Conservation (phyloP, 2,329 filamentous ascomycete species). For the Scleromitrula shiraiana region DNA sequence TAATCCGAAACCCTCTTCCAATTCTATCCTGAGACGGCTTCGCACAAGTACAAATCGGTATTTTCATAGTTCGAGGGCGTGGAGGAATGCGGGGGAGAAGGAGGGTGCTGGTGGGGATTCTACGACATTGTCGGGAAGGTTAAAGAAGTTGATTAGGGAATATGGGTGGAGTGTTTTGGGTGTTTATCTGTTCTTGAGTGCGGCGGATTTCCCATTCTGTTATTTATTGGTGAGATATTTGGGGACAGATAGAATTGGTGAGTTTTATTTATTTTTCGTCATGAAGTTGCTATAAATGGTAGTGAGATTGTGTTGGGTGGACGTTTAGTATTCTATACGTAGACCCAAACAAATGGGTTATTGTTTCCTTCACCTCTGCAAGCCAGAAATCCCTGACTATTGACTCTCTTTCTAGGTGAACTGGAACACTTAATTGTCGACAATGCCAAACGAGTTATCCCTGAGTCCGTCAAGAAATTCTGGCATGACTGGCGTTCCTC, state of each 20-base stretch:
- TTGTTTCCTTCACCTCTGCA: slow-evolving; percentile 2
- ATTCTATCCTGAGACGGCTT: slow-evolving; percentile 18
- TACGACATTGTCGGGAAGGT: slow-evolving; percentile 23
- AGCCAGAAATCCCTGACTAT: neutral
- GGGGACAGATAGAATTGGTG: slow-evolving; percentile 79
- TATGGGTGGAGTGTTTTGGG: slow-evolving; percentile 92
- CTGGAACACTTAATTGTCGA: slow-evolving; percentile 62
- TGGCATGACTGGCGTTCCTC: slow-evolving; percentile 44
- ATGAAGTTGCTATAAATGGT: no score
- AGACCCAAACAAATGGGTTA: no score
- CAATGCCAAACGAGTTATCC: slow-evolving; percentile 49
- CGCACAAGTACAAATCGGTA: slow-evolving; percentile 17
- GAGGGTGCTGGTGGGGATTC: slow-evolving; percentile 15
- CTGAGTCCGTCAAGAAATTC: slow-evolving; percentile 47
- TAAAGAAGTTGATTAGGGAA: slow-evolving; percentile 80
- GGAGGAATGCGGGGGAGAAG: slow-evolving; percentile 12
- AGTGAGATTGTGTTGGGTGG: no score
- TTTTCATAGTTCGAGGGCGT: slow-evolving; percentile 18
- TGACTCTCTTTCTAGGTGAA: slow-evolving; percentile 37
- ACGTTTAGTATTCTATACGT: no score
- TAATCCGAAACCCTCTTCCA: neutral
- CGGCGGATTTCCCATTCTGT: slow-evolving; percentile 90
- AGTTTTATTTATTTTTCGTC: slow-evolving; percentile 27
- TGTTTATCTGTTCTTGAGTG: slow-evolving; percentile 78
- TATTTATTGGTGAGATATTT: slow-evolving; percentile 78